Conservation (phyloP, 2,329 filamentous ascomycete species). For the Xylaria sp. region DNA sequence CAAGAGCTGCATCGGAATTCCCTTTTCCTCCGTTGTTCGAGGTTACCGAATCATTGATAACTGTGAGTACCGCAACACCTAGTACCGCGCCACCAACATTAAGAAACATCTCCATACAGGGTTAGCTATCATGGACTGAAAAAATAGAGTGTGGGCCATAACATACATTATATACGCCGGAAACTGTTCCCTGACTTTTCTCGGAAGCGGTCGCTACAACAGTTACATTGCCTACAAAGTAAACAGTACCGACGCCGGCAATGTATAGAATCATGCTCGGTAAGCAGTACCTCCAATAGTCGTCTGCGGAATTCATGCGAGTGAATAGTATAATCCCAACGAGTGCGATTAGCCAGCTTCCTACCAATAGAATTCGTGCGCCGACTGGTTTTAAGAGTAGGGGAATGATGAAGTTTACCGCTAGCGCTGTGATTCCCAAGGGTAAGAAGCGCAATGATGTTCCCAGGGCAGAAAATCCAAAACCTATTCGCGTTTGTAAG, state of each 20-base stretch:
- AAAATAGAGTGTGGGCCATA: too few species aligned
- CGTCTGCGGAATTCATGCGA: background rate
- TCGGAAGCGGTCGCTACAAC: conserved; percentile 1
- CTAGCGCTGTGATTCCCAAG: conserved; percentile 6
- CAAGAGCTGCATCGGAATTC: background rate
- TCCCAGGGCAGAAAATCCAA: conserved; percentile 3
- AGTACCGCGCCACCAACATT: conserved; percentile 10
- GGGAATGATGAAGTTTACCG: conserved; percentile 2
- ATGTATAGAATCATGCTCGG: conserved; percentile 10
- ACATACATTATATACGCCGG: conserved; percentile 12
- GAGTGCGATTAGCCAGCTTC: background rate
- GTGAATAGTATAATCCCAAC: conserved; percentile 5
- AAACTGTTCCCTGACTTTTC: conserved; percentile 1
- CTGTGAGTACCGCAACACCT: conserved; percentile 2
- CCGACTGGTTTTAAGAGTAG: conserved; percentile 1
- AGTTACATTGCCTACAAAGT: conserved; percentile 2
- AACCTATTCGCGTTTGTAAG: background rate
- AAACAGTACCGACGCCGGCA: background rate
- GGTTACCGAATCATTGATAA: conserved; percentile 1
- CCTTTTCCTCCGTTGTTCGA: background rate
- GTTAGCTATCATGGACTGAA: too few species aligned
- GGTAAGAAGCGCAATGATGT: conserved; percentile 7
- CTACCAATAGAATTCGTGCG: background rate
- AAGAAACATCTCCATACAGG: conserved; percentile 5
- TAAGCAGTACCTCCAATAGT: conserved; percentile 10